These are phyloP conservation scores for Rachicladosporium sp. DNA, from an alignment of 2,329 filamentous ascomycete genomes.

Conservation along the genomic window DNA sequence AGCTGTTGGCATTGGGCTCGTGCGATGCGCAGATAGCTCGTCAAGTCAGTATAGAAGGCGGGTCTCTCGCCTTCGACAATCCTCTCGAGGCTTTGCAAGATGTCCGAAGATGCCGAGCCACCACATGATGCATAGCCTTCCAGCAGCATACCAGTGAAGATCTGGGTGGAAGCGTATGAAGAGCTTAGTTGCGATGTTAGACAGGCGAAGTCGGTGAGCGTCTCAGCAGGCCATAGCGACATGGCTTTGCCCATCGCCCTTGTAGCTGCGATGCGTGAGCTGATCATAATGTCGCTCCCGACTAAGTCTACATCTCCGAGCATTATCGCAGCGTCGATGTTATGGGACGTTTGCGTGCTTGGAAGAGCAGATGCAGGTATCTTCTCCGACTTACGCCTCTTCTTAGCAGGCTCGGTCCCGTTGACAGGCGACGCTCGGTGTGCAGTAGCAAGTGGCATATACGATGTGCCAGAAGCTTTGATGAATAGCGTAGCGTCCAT, in stretches of 20 bases:
- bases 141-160: constrained; percentile 69
- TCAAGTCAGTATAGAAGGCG: constrained; percentile 73
- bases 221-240: constrained; percentile 54
- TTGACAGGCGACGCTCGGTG: constrained; percentile 32
- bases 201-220: constrained; percentile 43
- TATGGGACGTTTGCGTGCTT: constrained; percentile 57
- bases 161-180: constrained; percentile 71
- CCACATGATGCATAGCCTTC: constrained; percentile 66
- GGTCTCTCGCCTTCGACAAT: constrained; percentile 76
- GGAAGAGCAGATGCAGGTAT: constrained; percentile 39
- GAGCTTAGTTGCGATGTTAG: constrained; percentile 58
- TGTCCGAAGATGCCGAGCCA: constrained; percentile 27
- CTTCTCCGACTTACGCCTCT: constrained; percentile 76
- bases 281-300: constrained; percentile 73
- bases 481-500: constrained; percentile 87
- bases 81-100: constrained; percentile 53
- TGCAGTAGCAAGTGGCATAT: constrained; percentile 41
- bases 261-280: constrained; percentile 78
- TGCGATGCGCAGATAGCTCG: constrained; percentile 78
- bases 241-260: constrained; percentile 78
- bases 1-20: constrained; percentile 85
- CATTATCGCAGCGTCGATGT: constrained; percentile 96
- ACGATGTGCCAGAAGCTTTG: constrained; percentile 81
- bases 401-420: constrained; percentile 55
- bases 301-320: constrained; percentile 93